phyloP scores from a whole-genome alignment of 192 early-diverging fungal species.

The Lunasporangiospora selenospora region DNA sequence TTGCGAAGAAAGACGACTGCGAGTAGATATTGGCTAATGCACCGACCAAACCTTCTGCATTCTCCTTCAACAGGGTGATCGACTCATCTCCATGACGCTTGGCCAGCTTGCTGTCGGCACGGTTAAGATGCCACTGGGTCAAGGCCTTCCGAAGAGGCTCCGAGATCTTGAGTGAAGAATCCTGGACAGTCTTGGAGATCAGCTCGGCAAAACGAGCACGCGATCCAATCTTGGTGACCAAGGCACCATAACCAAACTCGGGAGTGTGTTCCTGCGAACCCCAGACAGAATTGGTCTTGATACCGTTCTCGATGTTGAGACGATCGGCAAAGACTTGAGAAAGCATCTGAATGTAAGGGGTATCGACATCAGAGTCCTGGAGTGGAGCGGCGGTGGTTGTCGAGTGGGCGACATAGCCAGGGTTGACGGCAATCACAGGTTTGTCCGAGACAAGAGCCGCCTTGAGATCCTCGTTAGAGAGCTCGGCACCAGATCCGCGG shows the following conservation, averaged over 20 bases:
- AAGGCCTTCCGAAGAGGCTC: conserved; percentile 64
- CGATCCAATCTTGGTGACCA: conserved; percentile 70
- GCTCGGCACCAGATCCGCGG: conserved; percentile 42
- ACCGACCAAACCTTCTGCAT: conserved; percentile 23
- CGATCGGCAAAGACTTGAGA: conserved; percentile 79
- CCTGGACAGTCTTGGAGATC: conserved; percentile 64
- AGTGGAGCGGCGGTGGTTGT: conserved; percentile 5
- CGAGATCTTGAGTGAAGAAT: conserved; percentile 55
- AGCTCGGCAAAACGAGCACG: conserved; percentile 70
- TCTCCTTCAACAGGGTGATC: conserved; percentile 41
- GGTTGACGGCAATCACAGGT: conserved; percentile 29
- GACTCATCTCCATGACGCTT: conserved; percentile 56
- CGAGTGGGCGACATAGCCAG: conserved; percentile 18
- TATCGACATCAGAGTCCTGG: conserved; percentile 59
- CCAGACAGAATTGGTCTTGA: conserved; percentile 76
- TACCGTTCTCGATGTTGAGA: conserved; percentile 81
- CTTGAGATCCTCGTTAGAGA: conserved; percentile 20
- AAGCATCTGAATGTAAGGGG: conserved; percentile 84
- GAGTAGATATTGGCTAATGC: conserved; percentile 44
- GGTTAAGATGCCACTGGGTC: conserved; percentile 70
- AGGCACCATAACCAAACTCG: conserved; percentile 88
- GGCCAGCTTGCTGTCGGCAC: conserved; percentile 61
- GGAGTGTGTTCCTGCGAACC: conserved; percentile 69
- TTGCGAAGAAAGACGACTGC: conserved; percentile 56
- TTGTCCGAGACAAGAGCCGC: conserved; percentile 23